These are phyloP conservation scores for Venturia effusa DNA, from an alignment of 2,329 filamentous ascomycete genomes.

Conservation along the genomic window DNA sequence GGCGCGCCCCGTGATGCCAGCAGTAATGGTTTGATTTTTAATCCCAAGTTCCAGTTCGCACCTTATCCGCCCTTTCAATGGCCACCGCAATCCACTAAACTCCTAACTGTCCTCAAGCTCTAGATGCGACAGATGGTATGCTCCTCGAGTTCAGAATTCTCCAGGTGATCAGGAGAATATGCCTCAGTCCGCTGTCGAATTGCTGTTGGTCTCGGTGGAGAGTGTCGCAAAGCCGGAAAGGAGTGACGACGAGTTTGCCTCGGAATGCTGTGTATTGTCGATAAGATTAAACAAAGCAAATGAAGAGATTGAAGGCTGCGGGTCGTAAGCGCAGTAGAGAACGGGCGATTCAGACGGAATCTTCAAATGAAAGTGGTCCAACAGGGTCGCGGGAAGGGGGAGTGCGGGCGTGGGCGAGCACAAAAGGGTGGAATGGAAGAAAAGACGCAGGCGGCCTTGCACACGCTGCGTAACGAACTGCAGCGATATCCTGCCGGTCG, in stretches of 20 bases:
- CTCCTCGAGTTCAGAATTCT: background rate
- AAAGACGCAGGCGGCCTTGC: background rate
- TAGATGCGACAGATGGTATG: background rate
- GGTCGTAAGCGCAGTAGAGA: background rate
- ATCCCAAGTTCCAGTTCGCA: background rate
- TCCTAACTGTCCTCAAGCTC: background rate
- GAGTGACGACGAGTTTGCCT: slow-evolving; percentile 1
- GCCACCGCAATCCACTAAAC: background rate
- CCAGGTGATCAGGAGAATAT: background rate
- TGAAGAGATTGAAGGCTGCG: background rate
- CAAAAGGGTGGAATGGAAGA: slow-evolving; percentile 2
- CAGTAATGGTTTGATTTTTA: background rate
- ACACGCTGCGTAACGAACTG: slow-evolving; percentile 2
- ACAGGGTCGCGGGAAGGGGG: background rate
- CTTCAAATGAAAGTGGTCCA: slow-evolving; percentile 2
- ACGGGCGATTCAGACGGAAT: background rate
- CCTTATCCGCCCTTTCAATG: background rate
- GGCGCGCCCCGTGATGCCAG: background rate
- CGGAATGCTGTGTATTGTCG: background rate
- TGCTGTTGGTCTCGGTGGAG: background rate
- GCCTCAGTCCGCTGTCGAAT: background rate
- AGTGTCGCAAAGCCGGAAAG: background rate
- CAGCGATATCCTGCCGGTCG: background rate
- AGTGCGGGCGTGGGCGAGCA: background rate
- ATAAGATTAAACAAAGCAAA: background rate